Conservation (phyloP, 2,329 filamentous ascomycete species). For the Pyrenochaeta sp. region DNA sequence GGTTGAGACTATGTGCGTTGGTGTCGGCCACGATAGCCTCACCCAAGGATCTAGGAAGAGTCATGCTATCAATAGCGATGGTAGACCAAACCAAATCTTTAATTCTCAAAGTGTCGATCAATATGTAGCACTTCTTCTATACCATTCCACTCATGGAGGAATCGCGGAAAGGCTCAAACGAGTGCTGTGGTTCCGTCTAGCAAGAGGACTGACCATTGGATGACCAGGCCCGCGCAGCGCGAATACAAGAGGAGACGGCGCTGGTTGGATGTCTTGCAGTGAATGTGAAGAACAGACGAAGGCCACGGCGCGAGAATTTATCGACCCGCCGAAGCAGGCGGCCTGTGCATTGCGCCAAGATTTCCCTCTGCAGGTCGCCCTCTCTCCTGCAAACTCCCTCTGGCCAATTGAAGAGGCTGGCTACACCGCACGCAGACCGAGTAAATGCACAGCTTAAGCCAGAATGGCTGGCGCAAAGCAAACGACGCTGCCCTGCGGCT, state of each 20-base stretch:
- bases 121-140: slow-evolving; percentile 43
- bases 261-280: slow-evolving; percentile 46
- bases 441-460: slow-evolving; percentile 46
- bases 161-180: slow-evolving; percentile 48
- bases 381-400: slow-evolving; percentile 19
- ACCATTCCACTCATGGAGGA: slow-evolving; percentile 40
- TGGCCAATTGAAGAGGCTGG: slow-evolving; percentile 26
- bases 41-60: neutral
- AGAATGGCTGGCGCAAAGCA: slow-evolving; percentile 36
- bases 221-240: slow-evolving; percentile 44
- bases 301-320: slow-evolving; percentile 8
- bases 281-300: slow-evolving; percentile 26
- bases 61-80: neutral
- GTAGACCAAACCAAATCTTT: no score
- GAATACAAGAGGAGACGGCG: slow-evolving; percentile 34
- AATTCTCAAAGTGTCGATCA: slow-evolving; percentile 1
- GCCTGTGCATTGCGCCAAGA: slow-evolving; percentile 14
- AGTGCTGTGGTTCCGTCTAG: slow-evolving; percentile 42
- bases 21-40: no score
- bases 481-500: slow-evolving; percentile 21
- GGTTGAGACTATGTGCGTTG: no score
- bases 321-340: slow-evolving; percentile 11
- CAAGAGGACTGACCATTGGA: slow-evolving; percentile 41
- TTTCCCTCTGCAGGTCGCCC: slow-evolving; percentile 16
- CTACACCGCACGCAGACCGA: slow-evolving; percentile 22